Percentiles rank a stretch among this genome's conserved stretches.
phyloP scores from a whole-genome alignment of 768 basidiomycete species.

The Tylopilus rubrobrunneus region DNA sequence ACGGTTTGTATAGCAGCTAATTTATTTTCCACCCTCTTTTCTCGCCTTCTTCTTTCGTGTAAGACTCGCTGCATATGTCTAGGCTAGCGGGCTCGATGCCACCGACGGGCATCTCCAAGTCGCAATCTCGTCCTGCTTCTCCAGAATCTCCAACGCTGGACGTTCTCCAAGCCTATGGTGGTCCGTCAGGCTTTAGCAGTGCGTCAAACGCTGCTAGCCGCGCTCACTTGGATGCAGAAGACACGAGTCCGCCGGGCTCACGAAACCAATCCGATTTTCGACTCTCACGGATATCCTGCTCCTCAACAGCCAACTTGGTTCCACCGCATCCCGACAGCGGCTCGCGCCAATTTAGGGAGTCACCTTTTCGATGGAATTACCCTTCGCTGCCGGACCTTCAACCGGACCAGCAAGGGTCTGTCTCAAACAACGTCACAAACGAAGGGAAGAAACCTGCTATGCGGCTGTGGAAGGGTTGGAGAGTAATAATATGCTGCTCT shows the following conservation, averaged over 20 bases:
- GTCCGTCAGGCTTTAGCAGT: not conserved
- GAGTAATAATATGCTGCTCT: conserved; percentile 48
- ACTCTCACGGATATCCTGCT: conserved; percentile 23
- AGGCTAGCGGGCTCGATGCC: conserved; percentile 8
- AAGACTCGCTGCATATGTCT: conserved; percentile 1
- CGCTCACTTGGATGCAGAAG: conserved; percentile 3
- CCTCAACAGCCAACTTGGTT: conserved; percentile 23
- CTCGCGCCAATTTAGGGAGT: conserved; percentile 20
- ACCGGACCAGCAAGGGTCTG: conserved; percentile 1
- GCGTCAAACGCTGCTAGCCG: not conserved
- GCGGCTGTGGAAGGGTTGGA: conserved; percentile 48
- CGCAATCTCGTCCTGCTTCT: conserved; percentile 12
- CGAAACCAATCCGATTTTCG: conserved; percentile 19
- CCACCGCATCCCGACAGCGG: conserved; percentile 11
- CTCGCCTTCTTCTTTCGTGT: conserved; percentile 1
- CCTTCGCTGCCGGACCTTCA: conserved; percentile 22
- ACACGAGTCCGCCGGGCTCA: conserved; percentile 9
- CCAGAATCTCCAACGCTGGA: conserved; percentile 30
- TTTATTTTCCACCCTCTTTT: conserved; percentile 15
- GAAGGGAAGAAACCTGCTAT: conserved; percentile 7
- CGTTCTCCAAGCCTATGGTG: conserved; percentile 24
- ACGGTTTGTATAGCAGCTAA: not conserved
- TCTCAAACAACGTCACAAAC: not conserved
- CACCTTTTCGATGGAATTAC: conserved; percentile 31
- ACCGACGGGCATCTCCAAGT: not conserved